A percentile compares a stretch with the other conserved stretches of the same genome.
These are phyloP conservation scores for Colletotrichum endophyticum DNA, from an alignment of 2,329 filamentous ascomycete genomes.

Conservation along the genomic window DNA sequence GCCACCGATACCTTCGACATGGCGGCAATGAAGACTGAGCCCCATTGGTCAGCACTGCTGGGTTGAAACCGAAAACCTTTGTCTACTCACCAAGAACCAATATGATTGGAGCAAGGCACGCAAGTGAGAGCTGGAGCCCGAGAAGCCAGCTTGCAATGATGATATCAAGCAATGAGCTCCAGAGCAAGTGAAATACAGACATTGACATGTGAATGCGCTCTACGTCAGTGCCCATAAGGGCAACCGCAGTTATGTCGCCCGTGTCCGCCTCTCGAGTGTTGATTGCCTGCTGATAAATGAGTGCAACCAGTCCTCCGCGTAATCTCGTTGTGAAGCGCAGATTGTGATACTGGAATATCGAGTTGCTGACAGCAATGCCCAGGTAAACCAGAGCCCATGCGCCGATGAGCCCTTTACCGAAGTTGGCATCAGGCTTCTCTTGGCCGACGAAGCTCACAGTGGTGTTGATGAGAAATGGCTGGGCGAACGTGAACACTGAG, in stretches of 20 bases:
- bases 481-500: slow-evolving; percentile 31
- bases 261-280: slow-evolving; percentile 25
- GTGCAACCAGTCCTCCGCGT: slow-evolving; percentile 25
- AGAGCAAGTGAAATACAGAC: slow-evolving; percentile 29
- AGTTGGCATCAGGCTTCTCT: slow-evolving; percentile 7
- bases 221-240: slow-evolving; percentile 38
- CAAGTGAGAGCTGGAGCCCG: slow-evolving; percentile 29
- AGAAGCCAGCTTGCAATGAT: slow-evolving; percentile 33
- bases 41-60: accelerated
- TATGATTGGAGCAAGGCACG: slow-evolving; percentile 28
- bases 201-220: slow-evolving; percentile 31
- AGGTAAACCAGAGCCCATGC: slow-evolving; percentile 34
- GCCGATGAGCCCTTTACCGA: slow-evolving; percentile 32
- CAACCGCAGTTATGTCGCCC: slow-evolving; percentile 29
- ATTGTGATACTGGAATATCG: slow-evolving; percentile 28
- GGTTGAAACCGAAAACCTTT: not conserved
- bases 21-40: slow-evolving; percentile 23
- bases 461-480: slow-evolving; percentile 33
- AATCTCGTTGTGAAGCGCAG: slow-evolving; percentile 26
- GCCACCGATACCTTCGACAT: slow-evolving; percentile 23
- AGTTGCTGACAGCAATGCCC: slow-evolving; percentile 30
- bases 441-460: slow-evolving; percentile 25
- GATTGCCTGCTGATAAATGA: slow-evolving; percentile 28
- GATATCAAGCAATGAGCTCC: slow-evolving; percentile 31
- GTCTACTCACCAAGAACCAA: slow-evolving; percentile 21